These are phyloP conservation scores for Microglena sp. DNA, from an alignment of 139 green algal genomes.

Conservation along the genomic window DNA sequence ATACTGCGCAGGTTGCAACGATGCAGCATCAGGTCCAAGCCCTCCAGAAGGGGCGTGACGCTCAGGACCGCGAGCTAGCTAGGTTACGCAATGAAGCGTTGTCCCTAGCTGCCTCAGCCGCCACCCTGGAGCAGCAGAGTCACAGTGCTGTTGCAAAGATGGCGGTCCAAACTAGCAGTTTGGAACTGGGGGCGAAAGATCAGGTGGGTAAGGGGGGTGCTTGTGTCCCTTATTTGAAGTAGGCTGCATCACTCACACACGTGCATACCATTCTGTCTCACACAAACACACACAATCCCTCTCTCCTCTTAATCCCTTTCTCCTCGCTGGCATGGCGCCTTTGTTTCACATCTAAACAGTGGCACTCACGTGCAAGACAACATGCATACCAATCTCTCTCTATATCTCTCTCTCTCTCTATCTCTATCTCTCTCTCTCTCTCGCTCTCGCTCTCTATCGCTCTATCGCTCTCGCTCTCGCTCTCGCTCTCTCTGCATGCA, in stretches of 20 bases:
- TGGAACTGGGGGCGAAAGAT: not conserved
- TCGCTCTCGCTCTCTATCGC: too few species aligned
- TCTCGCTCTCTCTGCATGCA: too few species aligned
- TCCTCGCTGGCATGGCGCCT: too few species aligned
- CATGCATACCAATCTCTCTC: too few species aligned
- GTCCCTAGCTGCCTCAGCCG: constrained; percentile 21
- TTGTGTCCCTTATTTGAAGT: not conserved
- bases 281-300: not conserved
- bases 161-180: not conserved
- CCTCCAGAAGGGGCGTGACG: constrained; percentile 24
- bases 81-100: constrained; percentile 25
- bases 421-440: too few species aligned
- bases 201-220: not conserved
- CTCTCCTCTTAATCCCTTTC: too few species aligned
- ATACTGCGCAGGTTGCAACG: constrained; percentile 26
- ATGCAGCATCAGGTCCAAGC: constrained; percentile 38
- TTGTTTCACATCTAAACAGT: too few species aligned
- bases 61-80: constrained; percentile 28
- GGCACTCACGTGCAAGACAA: too few species aligned
- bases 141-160: not conserved
- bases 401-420: too few species aligned
- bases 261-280: too few species aligned
- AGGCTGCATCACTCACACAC: not conserved
- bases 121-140: constrained; percentile 1
- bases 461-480: too few species aligned